Base-by-base conservation (phyloP, 2,329 filamentous ascomycete genomes). In the Lasiodiplodia theobromae region DNA sequence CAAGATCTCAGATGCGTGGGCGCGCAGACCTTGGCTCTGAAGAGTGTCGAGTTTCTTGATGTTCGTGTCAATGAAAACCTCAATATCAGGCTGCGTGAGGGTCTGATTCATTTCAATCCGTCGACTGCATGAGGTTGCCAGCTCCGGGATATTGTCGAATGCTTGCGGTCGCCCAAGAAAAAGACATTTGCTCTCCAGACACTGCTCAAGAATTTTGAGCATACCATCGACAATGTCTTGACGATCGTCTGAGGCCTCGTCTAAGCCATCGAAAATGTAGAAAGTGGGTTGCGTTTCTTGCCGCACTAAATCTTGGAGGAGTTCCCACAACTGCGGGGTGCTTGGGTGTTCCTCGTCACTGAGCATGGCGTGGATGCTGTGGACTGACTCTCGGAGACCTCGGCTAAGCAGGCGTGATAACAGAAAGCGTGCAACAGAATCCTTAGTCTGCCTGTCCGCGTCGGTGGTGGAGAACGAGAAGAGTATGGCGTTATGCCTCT, bases 241-340 rank as follows among this genome's bases (percentile, higher is more conserved):
- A 2, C 12, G n/a, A 4, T 11, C 3, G 4, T 40, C 37, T 1
- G 34, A 25, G 0, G 54, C 54, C 18, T 58, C 54, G 23, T 58
- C 54, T 18, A 58, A 40, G 10, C 54, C 34, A 40, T 58, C 54
- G 18, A 58, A 6, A 14, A 58, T 12, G 54, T 44, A 58, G 28
- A 44, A 34, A 12, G 11, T 25, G 16, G 11, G 6, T 40, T 10
- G 12, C 3, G 1, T 23, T 7, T 40, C 14, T 16, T 14, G 31
- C 2, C 0, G 16, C 23, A n/a, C 37, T 40, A 58, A 18, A 8
- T 58, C 10, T 8, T n/a, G 28, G 34, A 58, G 54, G 12, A 58
- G 54, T 11, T 6, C 7, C 54, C 54, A 58, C n/a, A 58, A 25
- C n/a, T 40, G 54, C 6, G n/a, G 4, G 5, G 37, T 58, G 34